Evolutionary conservation across 495 filamentous ascomycete genomes (phyloP).

Genomic region (Daldinia decipiens): DNA sequence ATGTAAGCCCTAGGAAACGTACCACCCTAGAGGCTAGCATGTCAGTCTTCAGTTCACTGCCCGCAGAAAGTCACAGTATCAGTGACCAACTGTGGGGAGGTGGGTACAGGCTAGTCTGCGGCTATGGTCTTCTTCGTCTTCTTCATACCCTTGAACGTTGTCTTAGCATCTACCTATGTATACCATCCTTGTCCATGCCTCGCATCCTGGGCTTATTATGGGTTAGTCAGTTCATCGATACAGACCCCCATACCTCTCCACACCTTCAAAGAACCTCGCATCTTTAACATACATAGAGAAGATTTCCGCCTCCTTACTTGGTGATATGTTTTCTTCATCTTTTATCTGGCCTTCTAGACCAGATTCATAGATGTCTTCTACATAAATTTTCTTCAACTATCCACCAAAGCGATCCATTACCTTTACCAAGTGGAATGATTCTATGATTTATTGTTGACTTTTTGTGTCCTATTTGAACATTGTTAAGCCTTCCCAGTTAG

Average conservation of each 20-base stretch:
- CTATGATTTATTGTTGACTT: no score
- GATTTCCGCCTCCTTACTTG: slow-evolving; percentile 31
- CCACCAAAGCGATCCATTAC: not conserved
- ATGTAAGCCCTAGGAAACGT: not conserved
- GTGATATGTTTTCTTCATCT: slow-evolving; percentile 13
- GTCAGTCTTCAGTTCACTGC: slow-evolving; percentile 9
- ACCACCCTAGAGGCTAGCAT: slow-evolving; percentile 2
- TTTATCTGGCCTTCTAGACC: slow-evolving; percentile 13
- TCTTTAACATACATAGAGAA: slow-evolving; percentile 36
- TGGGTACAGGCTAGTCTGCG: slow-evolving; percentile 35
- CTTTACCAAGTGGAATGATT: not conserved
- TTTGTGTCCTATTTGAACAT: not conserved
- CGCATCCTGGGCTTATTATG: slow-evolving; percentile 49
- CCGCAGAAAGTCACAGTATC: slow-evolving; percentile 25
- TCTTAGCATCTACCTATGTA: slow-evolving; percentile 33
- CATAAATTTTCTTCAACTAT: not conserved
- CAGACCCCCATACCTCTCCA: slow-evolving; percentile 42
- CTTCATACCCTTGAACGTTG: slow-evolving; percentile 34
- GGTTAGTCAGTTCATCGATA: slow-evolving; percentile 50
- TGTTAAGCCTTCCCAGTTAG: not conserved
- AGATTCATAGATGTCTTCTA: slow-evolving; percentile 1
- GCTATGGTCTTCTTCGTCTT: slow-evolving; percentile 22
- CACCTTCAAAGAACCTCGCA: slow-evolving; percentile 40
- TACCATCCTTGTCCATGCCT: slow-evolving; percentile 44
- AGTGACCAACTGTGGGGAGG: slow-evolving; percentile 39